Base-by-base conservation (phyloP, 2,329 filamentous ascomycete species). In the Lasiodiplodia gonubiensis region DNA sequence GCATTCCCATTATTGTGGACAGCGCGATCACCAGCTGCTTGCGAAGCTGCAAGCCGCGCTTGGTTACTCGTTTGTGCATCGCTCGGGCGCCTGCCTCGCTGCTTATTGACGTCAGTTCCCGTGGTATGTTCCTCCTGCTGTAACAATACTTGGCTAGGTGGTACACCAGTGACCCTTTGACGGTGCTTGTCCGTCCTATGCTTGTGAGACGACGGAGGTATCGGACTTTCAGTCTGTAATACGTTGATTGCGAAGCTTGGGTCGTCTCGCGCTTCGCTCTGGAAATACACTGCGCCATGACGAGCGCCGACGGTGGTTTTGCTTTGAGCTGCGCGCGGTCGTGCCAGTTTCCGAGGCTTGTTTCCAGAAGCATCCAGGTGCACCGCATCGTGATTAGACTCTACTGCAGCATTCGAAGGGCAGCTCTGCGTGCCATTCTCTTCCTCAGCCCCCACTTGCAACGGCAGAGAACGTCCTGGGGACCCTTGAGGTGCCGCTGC, bases 181-280 rank as follows among this genome's bases (percentile, higher is more conserved):
- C 42, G 27, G 21, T 37, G n/a, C 21, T 21, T 37, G 8, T 51
- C n/a, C 16, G 59, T 27, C 27, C 59, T 30, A 27, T 63, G 42
- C 30, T 51, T 63, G 27, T 51, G 59, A 18, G 59, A 63, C 21
- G 59, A 63, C n/a, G 42, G 59, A 37, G 59, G 59, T n/a, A 37
- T 30, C 3, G 46, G 27, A 30, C 27, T 63, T 52, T 51, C 35
- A 25, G 30, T 37, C 25, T 63, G 27, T 14, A 48, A 18, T 16
- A 25, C n/a, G 21, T 51, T 30, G 18, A 7, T 5, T 30, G n/a
- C 27, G n/a, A 25, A 11, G 14, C 11, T 3, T 37, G 18, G 42
- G 10, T 23, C 11, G 11, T 39, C 57, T 48, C 48, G 23, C 25
- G 57, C 16, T 51, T 52, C 12, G n/a, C 18, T 27, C 59, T 51